Evolutionary conservation across 805 yeast species (phyloP), one percentile per base, ranked within the genome.

Genomic region (Starmerella etchellsii): DNA sequence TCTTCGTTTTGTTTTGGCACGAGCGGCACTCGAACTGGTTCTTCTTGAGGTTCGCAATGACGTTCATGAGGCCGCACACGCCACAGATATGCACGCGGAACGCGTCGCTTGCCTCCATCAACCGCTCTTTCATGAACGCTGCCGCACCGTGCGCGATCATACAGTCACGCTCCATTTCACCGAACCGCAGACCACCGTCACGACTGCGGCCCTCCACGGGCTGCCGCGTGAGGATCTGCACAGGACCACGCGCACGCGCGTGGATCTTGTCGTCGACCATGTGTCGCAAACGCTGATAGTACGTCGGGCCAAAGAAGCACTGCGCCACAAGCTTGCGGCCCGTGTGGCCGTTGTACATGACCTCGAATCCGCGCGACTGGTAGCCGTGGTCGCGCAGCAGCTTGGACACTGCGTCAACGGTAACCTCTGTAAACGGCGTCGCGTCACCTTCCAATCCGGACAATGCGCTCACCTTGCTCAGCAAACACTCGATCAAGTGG

Each of bases 101-200:
- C 2, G 97, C 96, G 68, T 91, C 99, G 0, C 97, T 88, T 11
- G 96, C 95, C 64, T 91, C 97, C 96, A 91, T 88, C 62, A 91
- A 70, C 62, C 99, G 74, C 67, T 91, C 99, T 64, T 88, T 85
- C 68, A 91, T 73, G 70, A 91, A 88, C 7, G 96, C 93, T 3
- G 98, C 96, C 13, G 96, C 97, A 62, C 99, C 99, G 61, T 91
- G 97, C 2, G 99, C 98, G 70, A 91, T 91, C 96, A 91, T 88
- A 80, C 99, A 91, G 72, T 91, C 99, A 70, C 99, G 83, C 67
- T 91, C 99, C 99, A 91, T 91, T 65, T 88, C 98, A 58, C 98
- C 98, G 74, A 88, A 87, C 66, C 98, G 83, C 62, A 88, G 70
- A 54, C 98, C 98, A 75, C 98, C 98, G 65, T 91, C 97, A 67